Conservation (phyloP, 2,329 filamentous ascomycete genomes). For the Colletotrichum musicola region DNA sequence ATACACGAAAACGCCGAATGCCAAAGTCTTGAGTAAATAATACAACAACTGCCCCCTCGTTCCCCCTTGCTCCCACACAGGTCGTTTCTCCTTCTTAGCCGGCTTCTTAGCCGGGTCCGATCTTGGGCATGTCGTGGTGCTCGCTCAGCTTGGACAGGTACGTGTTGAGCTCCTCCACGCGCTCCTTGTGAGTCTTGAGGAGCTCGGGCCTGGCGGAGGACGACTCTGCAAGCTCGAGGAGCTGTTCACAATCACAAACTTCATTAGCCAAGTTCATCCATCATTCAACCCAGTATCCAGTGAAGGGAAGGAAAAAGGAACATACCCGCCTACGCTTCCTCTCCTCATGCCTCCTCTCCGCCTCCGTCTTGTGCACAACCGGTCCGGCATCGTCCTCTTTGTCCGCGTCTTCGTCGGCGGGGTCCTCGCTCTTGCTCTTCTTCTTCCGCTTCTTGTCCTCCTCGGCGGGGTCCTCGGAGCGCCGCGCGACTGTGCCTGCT, state of each 20-base stretch:
- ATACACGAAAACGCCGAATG: too few relatives aligned
- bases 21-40: too few relatives aligned
- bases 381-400: conserved; percentile 49
- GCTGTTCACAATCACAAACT: conserved; percentile 63
- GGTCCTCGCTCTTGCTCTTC: conserved; percentile 45
- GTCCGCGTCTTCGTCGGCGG: conserved; percentile 43
- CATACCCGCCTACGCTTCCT: conserved; percentile 82
- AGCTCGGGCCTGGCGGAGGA: conserved; percentile 75
- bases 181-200: conserved; percentile 96
- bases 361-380: conserved; percentile 79
- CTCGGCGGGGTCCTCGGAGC: conserved; percentile 46
- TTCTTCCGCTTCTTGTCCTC: conserved; percentile 43
- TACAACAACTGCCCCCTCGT: too few relatives aligned
- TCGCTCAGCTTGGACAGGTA: conserved; percentile 93
- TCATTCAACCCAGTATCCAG: too few relatives aligned
- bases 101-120: conserved; percentile 67
- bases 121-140: conserved; percentile 94
- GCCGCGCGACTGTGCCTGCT: conserved; percentile 49
- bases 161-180: conserved; percentile 94
- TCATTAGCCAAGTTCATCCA: conserved; percentile 19
- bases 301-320: too few relatives aligned
- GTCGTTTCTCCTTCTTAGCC: too few relatives aligned
- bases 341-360: conserved; percentile 86
- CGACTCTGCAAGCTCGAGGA: conserved; percentile 81
- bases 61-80: neutral